Conservation (phyloP, 2,329 filamentous ascomycete species). For the Fusarium bulbicola region DNA sequence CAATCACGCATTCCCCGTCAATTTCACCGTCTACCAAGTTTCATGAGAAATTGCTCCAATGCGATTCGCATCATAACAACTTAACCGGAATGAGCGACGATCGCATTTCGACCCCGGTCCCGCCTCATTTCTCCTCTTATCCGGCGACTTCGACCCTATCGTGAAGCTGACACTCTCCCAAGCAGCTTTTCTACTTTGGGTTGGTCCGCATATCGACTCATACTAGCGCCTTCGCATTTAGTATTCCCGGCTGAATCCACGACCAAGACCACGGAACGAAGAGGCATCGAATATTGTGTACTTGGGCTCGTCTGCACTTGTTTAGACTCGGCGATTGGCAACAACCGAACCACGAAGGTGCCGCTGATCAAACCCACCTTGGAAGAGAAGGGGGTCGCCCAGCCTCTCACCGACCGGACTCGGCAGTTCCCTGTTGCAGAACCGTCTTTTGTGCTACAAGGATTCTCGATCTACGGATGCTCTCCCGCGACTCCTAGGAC, state of each 20-base stretch:
- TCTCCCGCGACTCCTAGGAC: neutral
- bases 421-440: neutral
- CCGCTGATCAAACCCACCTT: neutral
- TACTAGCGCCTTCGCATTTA: constrained; percentile 28
- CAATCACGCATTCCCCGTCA: constrained; percentile 43
- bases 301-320: constrained; percentile 1
- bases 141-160: constrained; percentile 14
- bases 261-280: constrained; percentile 12
- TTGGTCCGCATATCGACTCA: constrained; percentile 15
- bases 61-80: neutral
- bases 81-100: constrained; percentile 12
- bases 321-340: constrained; percentile 1
- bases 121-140: constrained; percentile 25
- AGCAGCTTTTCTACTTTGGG: constrained; percentile 27
- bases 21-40: constrained; percentile 50
- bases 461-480: neutral
- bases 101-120: constrained; percentile 9
- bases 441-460: constrained; percentile 7
- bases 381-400: neutral
- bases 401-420: neutral
- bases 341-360: neutral
- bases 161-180: constrained; percentile 23
- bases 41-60: constrained; percentile 31
- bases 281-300: neutral
- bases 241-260: constrained; percentile 15